Conservation (phyloP, 148 eudicot genomes). For the Diospyros kaki region DNA sequence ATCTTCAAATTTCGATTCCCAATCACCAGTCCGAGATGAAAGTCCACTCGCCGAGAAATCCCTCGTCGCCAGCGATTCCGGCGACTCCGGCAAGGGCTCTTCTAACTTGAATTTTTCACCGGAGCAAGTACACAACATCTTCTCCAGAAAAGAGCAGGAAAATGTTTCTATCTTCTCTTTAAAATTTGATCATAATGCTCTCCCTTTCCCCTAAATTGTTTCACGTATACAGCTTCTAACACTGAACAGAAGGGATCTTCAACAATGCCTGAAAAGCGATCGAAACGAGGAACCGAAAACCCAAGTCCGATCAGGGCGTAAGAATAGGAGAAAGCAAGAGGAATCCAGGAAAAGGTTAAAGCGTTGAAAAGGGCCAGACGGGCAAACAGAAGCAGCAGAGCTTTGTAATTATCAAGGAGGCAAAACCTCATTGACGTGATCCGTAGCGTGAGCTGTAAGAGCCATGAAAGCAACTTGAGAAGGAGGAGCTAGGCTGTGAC, state of each 20-base stretch:
- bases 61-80: constrained; percentile 77
- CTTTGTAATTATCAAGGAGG: constrained; percentile 10
- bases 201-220: not conserved
- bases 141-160: constrained; percentile 13
- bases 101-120: constrained; percentile 86
- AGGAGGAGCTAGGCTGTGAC: not conserved
- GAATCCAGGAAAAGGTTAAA: not conserved
- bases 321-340: constrained; percentile 1
- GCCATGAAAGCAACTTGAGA: constrained; percentile 20
- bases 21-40: constrained; percentile 69
- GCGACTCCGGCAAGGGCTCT: constrained; percentile 61
- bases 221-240: not conserved
- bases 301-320: not conserved
- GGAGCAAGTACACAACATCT: constrained; percentile 96
- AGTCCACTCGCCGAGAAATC: constrained; percentile 76
- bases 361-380: constrained; percentile 5
- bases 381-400: constrained; percentile 11
- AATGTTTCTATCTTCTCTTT: not conserved
- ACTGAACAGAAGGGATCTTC: not conserved
- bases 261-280: not conserved
- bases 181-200: not conserved
- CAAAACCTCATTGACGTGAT: not conserved
- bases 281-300: not conserved
- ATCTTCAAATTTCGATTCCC: constrained; percentile 76
- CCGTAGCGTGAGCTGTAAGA: not conserved